Percentiles rank a stretch among this genome's conserved stretches.
phyloP scores from a whole-genome alignment of 495 filamentous ascomycete species.

The Penicillium paradoxum region DNA sequence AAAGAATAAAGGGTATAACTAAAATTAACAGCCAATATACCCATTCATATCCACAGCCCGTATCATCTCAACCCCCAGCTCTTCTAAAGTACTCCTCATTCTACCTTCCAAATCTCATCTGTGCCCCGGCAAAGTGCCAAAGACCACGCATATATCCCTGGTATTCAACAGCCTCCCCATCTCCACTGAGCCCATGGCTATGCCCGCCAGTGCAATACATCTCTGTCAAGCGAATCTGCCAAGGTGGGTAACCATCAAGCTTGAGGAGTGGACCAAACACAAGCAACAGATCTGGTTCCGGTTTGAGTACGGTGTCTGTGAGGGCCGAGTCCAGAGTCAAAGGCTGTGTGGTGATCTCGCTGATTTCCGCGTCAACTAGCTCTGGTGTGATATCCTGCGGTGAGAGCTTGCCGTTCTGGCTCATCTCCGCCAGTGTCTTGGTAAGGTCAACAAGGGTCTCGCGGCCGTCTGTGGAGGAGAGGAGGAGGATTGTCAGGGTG shows the following conservation, averaged over 20 bases:
- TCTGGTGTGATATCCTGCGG: conserved; percentile 75
- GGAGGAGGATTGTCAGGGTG: conserved; percentile 76
- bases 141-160: conserved; percentile 84
- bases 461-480: conserved; percentile 83
- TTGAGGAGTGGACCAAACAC: conserved; percentile 77
- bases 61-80: not conserved
- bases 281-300: conserved; percentile 84
- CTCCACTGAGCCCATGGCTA: conserved; percentile 31
- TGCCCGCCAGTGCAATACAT: conserved; percentile 63
- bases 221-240: conserved; percentile 92
- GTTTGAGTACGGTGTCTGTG: conserved; percentile 21
- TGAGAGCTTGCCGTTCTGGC: conserved; percentile 77
- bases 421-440: conserved; percentile 90
- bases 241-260: conserved; percentile 89
- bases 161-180: conserved; percentile 69
- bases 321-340: conserved; percentile 13
- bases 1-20: not conserved
- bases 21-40: not conserved
- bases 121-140: conserved; percentile 76
- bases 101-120: conserved; percentile 83
- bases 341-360: conserved; percentile 48
- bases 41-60: not conserved
- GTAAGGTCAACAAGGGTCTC: conserved; percentile 94
- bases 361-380: conserved; percentile 85
- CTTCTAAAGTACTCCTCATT: not conserved